Conservation (phyloP, 2,329 filamentous ascomycete species). For the Lasiodiplodia sp. region DNA sequence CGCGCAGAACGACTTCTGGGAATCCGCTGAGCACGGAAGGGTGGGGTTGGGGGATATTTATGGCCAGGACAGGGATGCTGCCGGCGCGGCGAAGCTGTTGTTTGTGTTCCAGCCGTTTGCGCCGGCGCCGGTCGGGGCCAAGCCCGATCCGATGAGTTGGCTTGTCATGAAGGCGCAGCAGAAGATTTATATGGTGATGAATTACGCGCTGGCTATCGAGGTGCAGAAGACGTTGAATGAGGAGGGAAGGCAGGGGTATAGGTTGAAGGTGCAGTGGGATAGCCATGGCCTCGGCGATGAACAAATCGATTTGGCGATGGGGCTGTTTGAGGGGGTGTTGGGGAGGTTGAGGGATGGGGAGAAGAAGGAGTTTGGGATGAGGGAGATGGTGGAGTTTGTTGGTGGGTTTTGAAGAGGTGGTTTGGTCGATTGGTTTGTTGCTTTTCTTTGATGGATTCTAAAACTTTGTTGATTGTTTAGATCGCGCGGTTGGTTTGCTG, state of each 20-base stretch:
- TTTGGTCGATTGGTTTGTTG: too few species aligned
- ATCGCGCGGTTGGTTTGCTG: too few species aligned
- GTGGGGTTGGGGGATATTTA: conserved; percentile 42
- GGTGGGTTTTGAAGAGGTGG: too few species aligned
- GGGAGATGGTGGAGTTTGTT: neutral
- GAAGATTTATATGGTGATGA: conserved; percentile 29
- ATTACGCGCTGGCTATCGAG: conserved; percentile 31
- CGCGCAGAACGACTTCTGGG: conserved; percentile 37
- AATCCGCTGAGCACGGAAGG: conserved; percentile 39
- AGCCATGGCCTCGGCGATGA: accelerated
- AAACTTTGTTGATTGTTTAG: too few species aligned
- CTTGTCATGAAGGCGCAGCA: conserved; percentile 32
- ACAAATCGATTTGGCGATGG: neutral
- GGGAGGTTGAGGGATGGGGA: neutral
- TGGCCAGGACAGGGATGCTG: conserved; percentile 30
- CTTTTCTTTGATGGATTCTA: too few species aligned
- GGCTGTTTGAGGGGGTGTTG: neutral
- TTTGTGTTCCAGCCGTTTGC: conserved; percentile 47
- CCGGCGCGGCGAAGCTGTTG: conserved; percentile 35
- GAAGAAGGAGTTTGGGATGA: neutral
- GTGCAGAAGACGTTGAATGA: conserved; percentile 26
- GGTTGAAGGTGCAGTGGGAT: neutral
- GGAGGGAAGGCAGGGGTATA: neutral
- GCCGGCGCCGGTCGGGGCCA: conserved; percentile 30
- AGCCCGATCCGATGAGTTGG: conserved; percentile 28